A percentile compares a stretch with the other conserved stretches of the same genome.
Evolutionary conservation across 208 protist genomes (phyloP).

Genomic region (Acanthamoeba sp.): DNA sequence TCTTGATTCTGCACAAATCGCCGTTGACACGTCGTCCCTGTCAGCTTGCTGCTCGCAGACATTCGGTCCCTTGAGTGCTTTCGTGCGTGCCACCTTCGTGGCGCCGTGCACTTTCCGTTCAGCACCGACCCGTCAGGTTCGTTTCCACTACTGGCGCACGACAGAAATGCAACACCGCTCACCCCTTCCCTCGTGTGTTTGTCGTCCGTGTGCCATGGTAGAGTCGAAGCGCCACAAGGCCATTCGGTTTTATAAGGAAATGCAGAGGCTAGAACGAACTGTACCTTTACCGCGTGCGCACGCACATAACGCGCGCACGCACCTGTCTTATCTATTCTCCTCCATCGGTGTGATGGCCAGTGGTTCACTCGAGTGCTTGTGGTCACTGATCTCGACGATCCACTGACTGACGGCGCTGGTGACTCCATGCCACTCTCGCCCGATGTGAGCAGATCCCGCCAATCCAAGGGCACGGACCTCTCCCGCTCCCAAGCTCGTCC

Average conservation of each 20-base stretch:
- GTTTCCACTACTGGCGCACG: too few relatives aligned
- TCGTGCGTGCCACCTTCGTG: constrained; percentile 14
- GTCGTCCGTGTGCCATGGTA: neutral
- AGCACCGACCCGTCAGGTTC: neutral
- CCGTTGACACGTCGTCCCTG: neutral
- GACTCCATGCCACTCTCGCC: neutral
- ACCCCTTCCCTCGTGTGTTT: neutral
- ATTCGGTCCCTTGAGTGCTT: neutral
- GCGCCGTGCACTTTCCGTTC: constrained; percentile 9
- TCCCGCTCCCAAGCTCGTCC: too few relatives aligned
- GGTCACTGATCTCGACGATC: constrained; percentile 7
- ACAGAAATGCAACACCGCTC: too few relatives aligned
- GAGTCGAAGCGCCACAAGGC: constrained; percentile 17
- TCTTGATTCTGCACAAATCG: neutral
- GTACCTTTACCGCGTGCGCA: neutral
- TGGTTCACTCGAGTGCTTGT: neutral
- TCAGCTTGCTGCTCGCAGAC: neutral
- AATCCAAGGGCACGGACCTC: neutral
- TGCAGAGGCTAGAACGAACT: constrained; percentile 18
- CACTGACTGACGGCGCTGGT: neutral
- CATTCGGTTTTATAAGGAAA: constrained; percentile 34
- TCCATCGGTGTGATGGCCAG: neutral
- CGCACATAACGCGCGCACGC: neutral
- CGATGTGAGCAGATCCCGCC: neutral
- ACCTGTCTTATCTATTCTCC: neutral